A percentile compares a stretch with the other conserved stretches of the same genome.
Evolutionary conservation across 192 early-diverging fungal genomes (phyloP).

Genomic region (Dispira simplex): DNA sequence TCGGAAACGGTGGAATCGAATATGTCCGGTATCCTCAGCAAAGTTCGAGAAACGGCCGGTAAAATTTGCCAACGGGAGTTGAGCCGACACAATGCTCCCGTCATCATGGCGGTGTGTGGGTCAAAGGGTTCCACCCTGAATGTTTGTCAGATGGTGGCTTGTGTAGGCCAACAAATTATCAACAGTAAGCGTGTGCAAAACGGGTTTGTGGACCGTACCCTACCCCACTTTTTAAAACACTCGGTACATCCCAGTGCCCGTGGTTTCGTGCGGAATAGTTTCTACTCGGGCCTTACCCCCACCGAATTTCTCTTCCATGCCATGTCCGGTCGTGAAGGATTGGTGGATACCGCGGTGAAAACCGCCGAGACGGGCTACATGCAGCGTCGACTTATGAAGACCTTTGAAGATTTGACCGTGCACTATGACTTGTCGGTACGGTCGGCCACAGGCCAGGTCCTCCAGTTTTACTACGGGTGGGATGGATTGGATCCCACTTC

Average conservation of each 20-base stretch:
- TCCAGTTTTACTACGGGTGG: constrained; percentile 94
- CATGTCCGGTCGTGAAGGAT: constrained; percentile 97
- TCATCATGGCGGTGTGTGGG: constrained; percentile 98
- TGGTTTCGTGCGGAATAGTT: constrained; percentile 95
- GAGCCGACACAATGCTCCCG: constrained; percentile 87
- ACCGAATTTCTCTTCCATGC: constrained; percentile 99
- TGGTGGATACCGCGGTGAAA: constrained; percentile 99
- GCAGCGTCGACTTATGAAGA: constrained; percentile 94
- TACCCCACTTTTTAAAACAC: constrained; percentile 93
- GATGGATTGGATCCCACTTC: constrained; percentile 89
- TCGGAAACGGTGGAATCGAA: constrained; percentile 77
- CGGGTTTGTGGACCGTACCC: constrained; percentile 91
- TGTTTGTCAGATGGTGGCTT: constrained; percentile 99
- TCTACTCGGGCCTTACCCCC: constrained; percentile 89
- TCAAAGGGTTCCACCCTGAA: constrained; percentile 98
- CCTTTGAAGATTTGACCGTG: constrained; percentile 86
- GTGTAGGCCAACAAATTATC: constrained; percentile 99
- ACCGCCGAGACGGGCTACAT: constrained; percentile 99
- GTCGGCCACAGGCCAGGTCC: constrained; percentile 73
- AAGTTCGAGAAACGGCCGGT: constrained; percentile 85
- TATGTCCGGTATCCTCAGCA: constrained; percentile 76
- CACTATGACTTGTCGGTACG: constrained; percentile 95
- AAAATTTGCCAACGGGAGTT: constrained; percentile 84
- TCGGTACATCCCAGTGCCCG: constrained; percentile 87
- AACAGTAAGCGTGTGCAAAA: constrained; percentile 88